Evolutionary conservation across 2,329 filamentous ascomycete genomes (phyloP), one percentile per base, ranked within the genome.

Genomic region (Verticillium longisporum): DNA sequence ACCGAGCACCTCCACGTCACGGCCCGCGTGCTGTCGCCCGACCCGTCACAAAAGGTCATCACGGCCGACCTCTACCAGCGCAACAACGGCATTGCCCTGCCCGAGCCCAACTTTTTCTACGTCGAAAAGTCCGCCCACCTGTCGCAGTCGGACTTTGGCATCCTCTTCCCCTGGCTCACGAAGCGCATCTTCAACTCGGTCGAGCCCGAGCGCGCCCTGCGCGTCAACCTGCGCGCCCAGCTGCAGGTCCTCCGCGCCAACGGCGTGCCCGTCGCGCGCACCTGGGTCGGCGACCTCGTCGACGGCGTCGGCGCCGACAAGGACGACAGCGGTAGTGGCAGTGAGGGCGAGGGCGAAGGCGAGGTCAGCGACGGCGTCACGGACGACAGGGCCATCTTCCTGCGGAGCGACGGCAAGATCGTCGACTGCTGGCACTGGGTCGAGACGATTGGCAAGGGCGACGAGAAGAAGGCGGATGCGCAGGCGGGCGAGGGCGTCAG

Each of bases 111-210:
- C 66, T 85, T 94, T 68, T 96, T 90, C 76, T 94, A 91, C 71
- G 87, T 91, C 2, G 72, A 80, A 14, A 78, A 83, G 55, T 89
- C 88, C n/a, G 90, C 91, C 0, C 92, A 96, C 71, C 81, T 96
- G 32, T 91, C 84, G 61, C 92, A 96, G 73, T 90, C 86, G 21
- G 92, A 96, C 69, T 96, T 95, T 67, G 92, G 90, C 38, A 77
- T 95, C 31, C 75, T 96, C 26, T 96, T 96, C 69, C 91, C 91
- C 0, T 89, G 87, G 82, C 68, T 88, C 56, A 86, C 83, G 9
- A 82, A 80, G 67, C 80, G 78, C 66, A 79, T 87, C 9, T 84
- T 87, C 65, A 78, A 79, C 1, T 81, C 82, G 0, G 80, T 83
- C 56, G 77, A 84, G 58, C 85, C 86, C 0, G 84, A 86, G 68